These are phyloP conservation scores for Dysphania ambrosioides DNA, from an alignment of 148 eudicot genomes.

Conservation along the genomic window DNA sequence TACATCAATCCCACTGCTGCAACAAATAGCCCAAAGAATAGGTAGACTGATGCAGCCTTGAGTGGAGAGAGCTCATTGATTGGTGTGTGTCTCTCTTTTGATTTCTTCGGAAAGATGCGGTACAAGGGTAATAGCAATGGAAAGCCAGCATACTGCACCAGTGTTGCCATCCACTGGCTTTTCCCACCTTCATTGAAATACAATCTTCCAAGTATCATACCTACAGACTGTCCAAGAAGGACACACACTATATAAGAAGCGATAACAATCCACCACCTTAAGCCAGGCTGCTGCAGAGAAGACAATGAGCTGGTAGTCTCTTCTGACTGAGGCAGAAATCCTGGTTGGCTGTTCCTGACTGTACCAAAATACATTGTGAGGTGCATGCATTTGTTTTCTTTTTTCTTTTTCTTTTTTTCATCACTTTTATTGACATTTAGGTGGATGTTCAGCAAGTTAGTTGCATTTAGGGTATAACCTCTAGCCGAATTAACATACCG, in stretches of 20 bases:
- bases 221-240: constrained; percentile 40
- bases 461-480: neutral
- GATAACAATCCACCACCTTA: constrained; percentile 37
- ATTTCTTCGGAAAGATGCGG: constrained; percentile 18
- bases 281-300: constrained; percentile 1
- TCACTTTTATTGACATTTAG: neutral
- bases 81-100: constrained; percentile 7
- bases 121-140: constrained; percentile 41
- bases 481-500: constrained; percentile 26
- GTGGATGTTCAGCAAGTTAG: neutral
- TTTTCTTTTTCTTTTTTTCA: too few relatives aligned
- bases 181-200: constrained; percentile 47
- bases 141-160: constrained; percentile 36
- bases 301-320: neutral
- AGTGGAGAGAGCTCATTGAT: constrained; percentile 2
- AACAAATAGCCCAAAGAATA: constrained; percentile 19
- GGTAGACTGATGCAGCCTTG: constrained; percentile 10
- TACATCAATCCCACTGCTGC: constrained; percentile 21
- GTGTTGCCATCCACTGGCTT: constrained; percentile 42
- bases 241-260: constrained; percentile 27
- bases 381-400: neutral
- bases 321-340: neutral
- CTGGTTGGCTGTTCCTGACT: constrained; percentile 4
- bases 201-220: constrained; percentile 38
- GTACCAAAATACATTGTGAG: neutral